phyloP scores from a whole-genome alignment of 768 basidiomycete species.

The Hydnum rufescens region DNA sequence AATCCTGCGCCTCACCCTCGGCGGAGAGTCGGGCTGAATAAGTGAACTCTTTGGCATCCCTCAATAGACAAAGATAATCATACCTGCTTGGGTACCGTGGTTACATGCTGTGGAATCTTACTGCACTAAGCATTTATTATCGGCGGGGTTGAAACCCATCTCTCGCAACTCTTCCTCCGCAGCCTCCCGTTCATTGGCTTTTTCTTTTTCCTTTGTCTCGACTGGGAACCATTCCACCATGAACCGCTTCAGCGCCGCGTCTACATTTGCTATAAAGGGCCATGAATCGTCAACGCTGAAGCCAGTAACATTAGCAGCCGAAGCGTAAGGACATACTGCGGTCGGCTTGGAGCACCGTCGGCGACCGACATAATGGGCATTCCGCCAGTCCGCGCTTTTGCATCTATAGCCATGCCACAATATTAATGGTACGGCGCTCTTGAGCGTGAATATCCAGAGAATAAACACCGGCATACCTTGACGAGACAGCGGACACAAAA shows the following conservation, averaged over 20 bases:
- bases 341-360: conserved; percentile 57
- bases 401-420: conserved; percentile 65
- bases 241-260: conserved; percentile 61
- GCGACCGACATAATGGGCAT: conserved; percentile 74
- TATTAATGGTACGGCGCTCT: neutral
- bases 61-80: no score
- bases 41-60: no score
- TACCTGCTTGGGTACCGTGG: no score
- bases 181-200: conserved; percentile 56
- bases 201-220: conserved; percentile 56
- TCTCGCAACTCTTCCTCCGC: conserved; percentile 46
- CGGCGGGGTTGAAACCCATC: conserved; percentile 27
- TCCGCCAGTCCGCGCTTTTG: conserved; percentile 55
- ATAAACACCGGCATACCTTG: neutral
- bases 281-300: neutral
- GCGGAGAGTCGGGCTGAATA: no score
- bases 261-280: conserved; percentile 42
- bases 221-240: conserved; percentile 86
- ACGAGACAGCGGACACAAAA: conserved; percentile 20
- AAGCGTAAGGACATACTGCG: conserved; percentile 31
- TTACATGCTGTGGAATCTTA: no score
- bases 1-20: neutral
- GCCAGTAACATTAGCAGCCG: neutral
- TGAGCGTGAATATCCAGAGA: neutral
- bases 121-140: neutral